Base-by-base conservation (phyloP, 768 basidiomycete species). In the Boletus sp. region DNA sequence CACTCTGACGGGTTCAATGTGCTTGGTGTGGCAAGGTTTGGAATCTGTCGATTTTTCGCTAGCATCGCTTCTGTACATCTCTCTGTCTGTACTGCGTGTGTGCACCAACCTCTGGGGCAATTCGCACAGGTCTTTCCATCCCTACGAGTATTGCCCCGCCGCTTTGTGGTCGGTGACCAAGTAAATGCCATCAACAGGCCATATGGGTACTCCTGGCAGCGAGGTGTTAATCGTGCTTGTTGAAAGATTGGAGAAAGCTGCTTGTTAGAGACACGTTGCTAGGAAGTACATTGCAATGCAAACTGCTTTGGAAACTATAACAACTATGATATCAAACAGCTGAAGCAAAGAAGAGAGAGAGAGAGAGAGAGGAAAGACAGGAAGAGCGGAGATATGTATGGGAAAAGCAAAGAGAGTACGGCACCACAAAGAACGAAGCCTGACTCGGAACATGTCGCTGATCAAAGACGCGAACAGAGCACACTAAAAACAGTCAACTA, bases 261-360 rank as follows among this genome's bases (percentile, higher is more conserved):
- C 45, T 58, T 53, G 56, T 61, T 27, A 34, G 40, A 55, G 41
- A 59, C 63, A 45, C 70, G 64, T 56, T 54, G 68, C 60, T 68
- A 58, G 55, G 51, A 59, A 54, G 63, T 68, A 68, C 67, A 68
- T 63, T 68, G 65, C 58, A 52, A 67, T 63, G 67, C 44, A 53
- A 48, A 57, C 57, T 52, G 58, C 63, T 60, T 60, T 57, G 33
- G 42, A 46, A 58, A 67, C 63, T 56, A 48, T 63, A 60, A 66
- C 59, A 64, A 54, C 49, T 52, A 58, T 57, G 64, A 64, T 59
- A 69, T 67, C 58, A 60, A 64, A 68, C 68, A 68, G 59, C 59
- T 60, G 50, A 64, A 65, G 68, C 57, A 64, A 61, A 40, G 58
- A 46, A 57, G 33, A 54, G 29, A 44, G 19, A 57, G 29, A 57